These are phyloP conservation scores for Sporothrix euskadiensis DNA, from an alignment of 2,329 filamentous ascomycete genomes.

Conservation along the genomic window DNA sequence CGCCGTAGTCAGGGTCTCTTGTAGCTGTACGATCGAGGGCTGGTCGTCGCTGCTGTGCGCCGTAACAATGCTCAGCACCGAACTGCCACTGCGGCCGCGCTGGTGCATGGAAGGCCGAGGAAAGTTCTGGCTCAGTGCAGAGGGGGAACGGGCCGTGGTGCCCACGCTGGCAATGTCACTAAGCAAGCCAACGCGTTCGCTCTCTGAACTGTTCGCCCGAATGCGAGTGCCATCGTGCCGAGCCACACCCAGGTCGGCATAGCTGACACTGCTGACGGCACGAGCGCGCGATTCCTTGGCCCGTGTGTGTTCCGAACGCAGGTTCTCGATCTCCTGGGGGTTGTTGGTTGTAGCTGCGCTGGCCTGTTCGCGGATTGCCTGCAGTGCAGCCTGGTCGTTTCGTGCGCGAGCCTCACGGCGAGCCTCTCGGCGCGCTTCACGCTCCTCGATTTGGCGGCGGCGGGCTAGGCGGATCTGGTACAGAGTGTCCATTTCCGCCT, in stretches of 20 bases:
- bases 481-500: constrained; percentile 88
- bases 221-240: constrained; percentile 75
- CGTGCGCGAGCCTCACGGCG: constrained; percentile 70
- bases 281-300: constrained; percentile 63
- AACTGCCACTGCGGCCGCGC: constrained; percentile 53
- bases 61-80: constrained; percentile 55
- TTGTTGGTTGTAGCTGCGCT: constrained; percentile 47
- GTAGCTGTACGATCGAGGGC: constrained; percentile 28
- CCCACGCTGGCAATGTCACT: constrained; percentile 68
- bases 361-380: constrained; percentile 61
- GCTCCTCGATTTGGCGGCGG: constrained; percentile 71
- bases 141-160: constrained; percentile 40
- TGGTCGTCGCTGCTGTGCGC: constrained; percentile 37
- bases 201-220: constrained; percentile 71
- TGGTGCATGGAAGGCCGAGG: constrained; percentile 38
- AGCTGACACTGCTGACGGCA: constrained; percentile 72
- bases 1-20: background rate
- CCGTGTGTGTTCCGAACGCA: constrained; percentile 57
- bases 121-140: constrained; percentile 33
- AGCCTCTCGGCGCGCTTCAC: constrained; percentile 70
- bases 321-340: constrained; percentile 60
- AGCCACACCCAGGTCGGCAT: constrained; percentile 73
- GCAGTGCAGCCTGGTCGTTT: constrained; percentile 69
- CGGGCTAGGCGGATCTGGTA: constrained; percentile 85
- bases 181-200: constrained; percentile 69